These are phyloP conservation scores for Candida hungchunana DNA, from an alignment of 805 yeast species.

Conservation along the genomic window DNA sequence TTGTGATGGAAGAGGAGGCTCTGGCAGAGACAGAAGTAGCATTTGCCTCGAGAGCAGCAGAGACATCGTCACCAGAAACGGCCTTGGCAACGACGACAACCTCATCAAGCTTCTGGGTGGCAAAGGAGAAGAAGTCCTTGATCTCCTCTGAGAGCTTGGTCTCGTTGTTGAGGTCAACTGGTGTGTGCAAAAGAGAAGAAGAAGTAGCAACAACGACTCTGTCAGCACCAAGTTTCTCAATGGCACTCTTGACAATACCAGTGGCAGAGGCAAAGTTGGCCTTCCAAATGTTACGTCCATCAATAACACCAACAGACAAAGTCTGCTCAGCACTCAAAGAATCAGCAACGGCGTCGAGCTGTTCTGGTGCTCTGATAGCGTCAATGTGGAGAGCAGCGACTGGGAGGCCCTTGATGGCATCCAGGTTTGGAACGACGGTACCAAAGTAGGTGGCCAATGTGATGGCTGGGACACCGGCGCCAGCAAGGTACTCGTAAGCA, in stretches of 20 bases:
- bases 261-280: slow-evolving; percentile 88
- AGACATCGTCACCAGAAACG: slow-evolving; percentile 75
- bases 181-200: slow-evolving; percentile 96
- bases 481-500: slow-evolving; percentile 75
- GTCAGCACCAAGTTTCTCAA: slow-evolving; percentile 78
- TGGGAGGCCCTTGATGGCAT: slow-evolving; percentile 83
- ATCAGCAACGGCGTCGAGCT: slow-evolving; percentile 76
- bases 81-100: slow-evolving; percentile 89
- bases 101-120: slow-evolving; percentile 92
- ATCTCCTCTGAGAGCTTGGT: slow-evolving; percentile 84
- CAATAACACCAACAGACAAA: slow-evolving; percentile 94
- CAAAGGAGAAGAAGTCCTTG: slow-evolving; percentile 98
- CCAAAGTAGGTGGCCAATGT: slow-evolving; percentile 93
- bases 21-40: slow-evolving; percentile 83
- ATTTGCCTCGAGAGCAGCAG: slow-evolving; percentile 77
- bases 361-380: slow-evolving; percentile 94
- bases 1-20: slow-evolving; percentile 81
- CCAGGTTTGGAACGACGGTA: slow-evolving; percentile 95
- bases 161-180: slow-evolving; percentile 93
- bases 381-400: slow-evolving; percentile 96
- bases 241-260: slow-evolving; percentile 75
- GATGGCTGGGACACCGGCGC: slow-evolving; percentile 71
- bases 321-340: slow-evolving; percentile 67
- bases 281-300: slow-evolving; percentile 99
- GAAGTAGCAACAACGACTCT: slow-evolving; percentile 91